Evolutionary conservation across 805 yeast genomes (phyloP).

Genomic region (Candida pseudofarinosa): DNA sequence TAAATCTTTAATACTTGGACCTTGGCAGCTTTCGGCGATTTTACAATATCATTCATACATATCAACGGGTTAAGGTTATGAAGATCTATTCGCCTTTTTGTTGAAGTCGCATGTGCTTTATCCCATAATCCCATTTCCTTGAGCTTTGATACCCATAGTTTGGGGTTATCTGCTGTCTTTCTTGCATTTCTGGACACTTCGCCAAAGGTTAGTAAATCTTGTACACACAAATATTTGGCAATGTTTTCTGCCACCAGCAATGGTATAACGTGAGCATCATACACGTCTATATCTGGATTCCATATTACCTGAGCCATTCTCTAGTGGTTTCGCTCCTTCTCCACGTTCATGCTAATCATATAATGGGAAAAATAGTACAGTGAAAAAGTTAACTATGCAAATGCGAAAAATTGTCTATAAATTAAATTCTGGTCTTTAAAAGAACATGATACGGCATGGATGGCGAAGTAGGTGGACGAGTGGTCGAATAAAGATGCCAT

Average conservation of each 20-base stretch:
- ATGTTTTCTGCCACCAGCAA: slow-evolving; percentile 32
- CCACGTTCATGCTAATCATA: neutral
- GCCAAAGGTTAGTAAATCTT: slow-evolving; percentile 37
- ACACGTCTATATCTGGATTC: slow-evolving; percentile 45
- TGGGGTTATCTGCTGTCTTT: slow-evolving; percentile 35
- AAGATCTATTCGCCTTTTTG: slow-evolving; percentile 3
- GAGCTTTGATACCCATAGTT: slow-evolving; percentile 35
- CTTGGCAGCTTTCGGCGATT: slow-evolving; percentile 29
- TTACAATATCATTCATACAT: slow-evolving; percentile 28
- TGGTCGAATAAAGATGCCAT: neutral
- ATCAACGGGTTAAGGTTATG: slow-evolving; percentile 22
- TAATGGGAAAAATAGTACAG: neutral
- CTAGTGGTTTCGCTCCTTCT: neutral
- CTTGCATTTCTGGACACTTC: slow-evolving; percentile 36
- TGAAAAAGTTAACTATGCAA: neutral
- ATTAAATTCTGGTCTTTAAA: neutral
- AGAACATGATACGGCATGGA: slow-evolving; percentile 4
- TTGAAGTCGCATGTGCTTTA: slow-evolving; percentile 7
- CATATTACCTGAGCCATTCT: slow-evolving; percentile 43
- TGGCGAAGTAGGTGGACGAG: slow-evolving; percentile 5
- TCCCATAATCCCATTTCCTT: slow-evolving; percentile 38
- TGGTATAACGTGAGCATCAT: slow-evolving; percentile 36
- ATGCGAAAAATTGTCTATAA: neutral
- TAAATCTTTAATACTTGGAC: slow-evolving; percentile 37
- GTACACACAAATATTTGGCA: slow-evolving; percentile 29